Evolutionary conservation across 352 stramenopile species (phyloP).

Genomic region (Phytopythium delawarense): DNA sequence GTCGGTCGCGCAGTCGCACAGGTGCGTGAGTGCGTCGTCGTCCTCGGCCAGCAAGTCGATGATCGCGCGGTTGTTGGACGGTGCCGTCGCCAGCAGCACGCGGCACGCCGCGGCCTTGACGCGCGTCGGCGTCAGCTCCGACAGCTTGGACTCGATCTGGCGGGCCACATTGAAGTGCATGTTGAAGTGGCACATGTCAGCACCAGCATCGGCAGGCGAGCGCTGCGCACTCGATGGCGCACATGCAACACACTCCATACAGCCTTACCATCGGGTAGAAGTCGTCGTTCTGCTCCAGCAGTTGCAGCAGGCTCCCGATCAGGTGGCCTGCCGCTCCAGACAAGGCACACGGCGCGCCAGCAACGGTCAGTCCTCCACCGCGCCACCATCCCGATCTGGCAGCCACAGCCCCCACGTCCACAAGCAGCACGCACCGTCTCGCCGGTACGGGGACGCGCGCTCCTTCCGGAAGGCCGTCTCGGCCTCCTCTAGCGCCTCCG

Average conservation of each 20-base stretch:
- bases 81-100: conserved; percentile 67
- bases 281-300: conserved; percentile 79
- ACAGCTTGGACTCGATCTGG: conserved; percentile 64
- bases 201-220: conserved; percentile 3
- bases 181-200: not conserved
- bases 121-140: conserved; percentile 45
- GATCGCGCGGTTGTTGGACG: conserved; percentile 70
- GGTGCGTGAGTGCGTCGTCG: conserved; percentile 70
- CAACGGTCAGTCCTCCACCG: not conserved
- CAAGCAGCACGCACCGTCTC: conserved; percentile 44
- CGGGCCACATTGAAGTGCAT: conserved; percentile 15
- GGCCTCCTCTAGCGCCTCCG: conserved; percentile 71
- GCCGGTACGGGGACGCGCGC: conserved; percentile 57
- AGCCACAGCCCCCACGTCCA: conserved; percentile 3
- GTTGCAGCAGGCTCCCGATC: conserved; percentile 69
- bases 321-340: conserved; percentile 41
- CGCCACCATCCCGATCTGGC: not conserved
- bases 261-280: conserved; percentile 72
- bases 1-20: conserved; percentile 68
- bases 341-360: conserved; percentile 2
- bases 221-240: conserved; percentile 7
- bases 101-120: conserved; percentile 71
- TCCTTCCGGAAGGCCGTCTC: conserved; percentile 78
- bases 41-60: conserved; percentile 65
- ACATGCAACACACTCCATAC: not conserved